These are phyloP conservation scores for Calonectria crousiana DNA, from an alignment of 2,329 filamentous ascomycete genomes.

Conservation along the genomic window DNA sequence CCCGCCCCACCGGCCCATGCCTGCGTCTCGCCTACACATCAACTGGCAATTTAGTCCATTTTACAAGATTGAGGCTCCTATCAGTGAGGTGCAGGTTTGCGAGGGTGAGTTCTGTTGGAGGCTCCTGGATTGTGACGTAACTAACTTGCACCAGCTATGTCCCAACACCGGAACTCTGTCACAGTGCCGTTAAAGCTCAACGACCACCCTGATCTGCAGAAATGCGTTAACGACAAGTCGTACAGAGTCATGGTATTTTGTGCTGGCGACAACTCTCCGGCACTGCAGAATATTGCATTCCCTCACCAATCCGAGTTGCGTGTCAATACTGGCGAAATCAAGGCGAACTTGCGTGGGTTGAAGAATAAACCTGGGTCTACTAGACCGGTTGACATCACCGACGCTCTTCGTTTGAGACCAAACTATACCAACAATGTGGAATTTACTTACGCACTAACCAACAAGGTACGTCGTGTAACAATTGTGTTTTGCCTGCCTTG, in stretches of 20 bases:
- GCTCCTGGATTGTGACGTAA: background rate
- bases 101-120: slow-evolving; percentile 70
- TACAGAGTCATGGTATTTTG: slow-evolving; percentile 88
- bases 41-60: slow-evolving; percentile 83
- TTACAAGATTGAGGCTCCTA: slow-evolving; percentile 75
- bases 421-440: slow-evolving; percentile 82
- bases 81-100: slow-evolving; percentile 76
- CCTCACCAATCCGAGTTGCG: slow-evolving; percentile 94
- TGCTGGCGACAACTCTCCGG: slow-evolving; percentile 71
- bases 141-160: slow-evolving; percentile 62
- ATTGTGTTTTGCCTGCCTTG: slow-evolving; percentile 25
- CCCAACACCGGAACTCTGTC: slow-evolving; percentile 63
- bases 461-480: slow-evolving; percentile 70
- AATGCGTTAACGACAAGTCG: slow-evolving; percentile 70
- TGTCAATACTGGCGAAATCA: slow-evolving; percentile 88
- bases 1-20: slow-evolving; percentile 37
- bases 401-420: slow-evolving; percentile 76
- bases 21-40: slow-evolving; percentile 36
- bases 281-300: slow-evolving; percentile 84
- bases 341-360: slow-evolving; percentile 91
- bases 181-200: slow-evolving; percentile 60
- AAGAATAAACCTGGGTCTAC: slow-evolving; percentile 98
- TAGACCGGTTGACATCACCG: slow-evolving; percentile 90
- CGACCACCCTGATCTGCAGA: slow-evolving; percentile 64
- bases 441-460: slow-evolving; percentile 92